Evolutionary conservation across 2,329 filamentous ascomycete species (phyloP).

Genomic region (Sclerotinia spermophila): DNA sequence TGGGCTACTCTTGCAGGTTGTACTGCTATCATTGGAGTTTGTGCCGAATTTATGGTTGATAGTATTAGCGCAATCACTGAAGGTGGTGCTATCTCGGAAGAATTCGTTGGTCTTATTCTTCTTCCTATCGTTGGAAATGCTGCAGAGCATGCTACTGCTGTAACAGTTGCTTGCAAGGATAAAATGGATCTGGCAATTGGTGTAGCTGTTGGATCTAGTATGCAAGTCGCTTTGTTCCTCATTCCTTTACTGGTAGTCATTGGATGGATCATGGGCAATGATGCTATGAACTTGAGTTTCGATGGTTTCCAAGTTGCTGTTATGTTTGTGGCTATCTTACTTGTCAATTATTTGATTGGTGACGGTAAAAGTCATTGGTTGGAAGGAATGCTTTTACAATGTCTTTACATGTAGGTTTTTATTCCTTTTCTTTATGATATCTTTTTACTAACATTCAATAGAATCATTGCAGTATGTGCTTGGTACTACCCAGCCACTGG

Average conservation of each 20-base stretch:
- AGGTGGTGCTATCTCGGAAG: conserved; percentile 67
- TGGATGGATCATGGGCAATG: conserved; percentile 70
- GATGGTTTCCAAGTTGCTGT: conserved; percentile 84
- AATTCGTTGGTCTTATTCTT: conserved; percentile 75
- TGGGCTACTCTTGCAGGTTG: conserved; percentile 66
- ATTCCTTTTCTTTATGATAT: not conserved
- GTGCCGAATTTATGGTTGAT: conserved; percentile 73
- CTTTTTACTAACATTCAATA: not conserved
- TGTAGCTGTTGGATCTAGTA: conserved; percentile 76
- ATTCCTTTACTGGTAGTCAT: conserved; percentile 77
- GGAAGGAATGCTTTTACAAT: conserved; percentile 35
- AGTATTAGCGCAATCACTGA: conserved; percentile 72
- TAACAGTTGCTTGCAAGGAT: conserved; percentile 71
- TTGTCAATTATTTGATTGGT: conserved; percentile 82
- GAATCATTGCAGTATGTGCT: conserved; percentile 27
- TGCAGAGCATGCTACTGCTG: conserved; percentile 77
- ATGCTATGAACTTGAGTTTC: conserved; percentile 64
- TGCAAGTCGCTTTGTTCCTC: conserved; percentile 79
- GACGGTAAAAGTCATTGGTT: conserved; percentile 55
- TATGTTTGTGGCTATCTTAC: conserved; percentile 76
- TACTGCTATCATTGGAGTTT: conserved; percentile 68
- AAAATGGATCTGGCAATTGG: conserved; percentile 76
- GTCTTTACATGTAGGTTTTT: conserved; percentile 34
- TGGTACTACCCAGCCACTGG: conserved; percentile 24
- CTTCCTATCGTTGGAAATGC: conserved; percentile 81